Conservation (phyloP, 192 early-diverging fungal species). For the Coemansia sp. region DNA sequence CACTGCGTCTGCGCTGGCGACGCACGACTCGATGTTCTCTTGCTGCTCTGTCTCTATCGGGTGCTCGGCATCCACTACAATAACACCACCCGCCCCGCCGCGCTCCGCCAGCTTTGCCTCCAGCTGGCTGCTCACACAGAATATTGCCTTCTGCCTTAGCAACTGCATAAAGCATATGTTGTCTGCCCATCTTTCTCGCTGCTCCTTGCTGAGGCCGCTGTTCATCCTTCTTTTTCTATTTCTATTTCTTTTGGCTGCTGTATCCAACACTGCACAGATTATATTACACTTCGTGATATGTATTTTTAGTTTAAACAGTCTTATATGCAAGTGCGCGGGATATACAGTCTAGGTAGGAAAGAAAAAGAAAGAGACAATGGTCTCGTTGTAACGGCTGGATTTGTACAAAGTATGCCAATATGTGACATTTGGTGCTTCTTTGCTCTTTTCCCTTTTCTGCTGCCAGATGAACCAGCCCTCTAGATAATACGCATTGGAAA, state of each 20-base stretch:
- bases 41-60: constrained; percentile 3
- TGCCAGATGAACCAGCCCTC: no score
- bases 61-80: not conserved
- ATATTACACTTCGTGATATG: not conserved
- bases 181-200: not conserved
- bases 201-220: not conserved
- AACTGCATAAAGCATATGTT: not conserved
- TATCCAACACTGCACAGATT: no score
- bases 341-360: no score
- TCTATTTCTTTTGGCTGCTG: not conserved
- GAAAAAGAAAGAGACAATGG: no score
- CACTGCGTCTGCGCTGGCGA: not conserved
- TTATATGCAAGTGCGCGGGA: no score
- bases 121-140: not conserved
- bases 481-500: no score
- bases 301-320: not conserved
- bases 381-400: no score
- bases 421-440: no score
- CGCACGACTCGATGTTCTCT: not conserved
- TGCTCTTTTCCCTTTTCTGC: no score
- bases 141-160: not conserved
- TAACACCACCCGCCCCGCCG: not conserved
- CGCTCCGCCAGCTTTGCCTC: constrained; percentile 1
- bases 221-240: not conserved
- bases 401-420: no score